phyloP scores from a whole-genome alignment of 2,329 filamentous ascomycete genomes.

The Sclerotinia trifoliorum region DNA sequence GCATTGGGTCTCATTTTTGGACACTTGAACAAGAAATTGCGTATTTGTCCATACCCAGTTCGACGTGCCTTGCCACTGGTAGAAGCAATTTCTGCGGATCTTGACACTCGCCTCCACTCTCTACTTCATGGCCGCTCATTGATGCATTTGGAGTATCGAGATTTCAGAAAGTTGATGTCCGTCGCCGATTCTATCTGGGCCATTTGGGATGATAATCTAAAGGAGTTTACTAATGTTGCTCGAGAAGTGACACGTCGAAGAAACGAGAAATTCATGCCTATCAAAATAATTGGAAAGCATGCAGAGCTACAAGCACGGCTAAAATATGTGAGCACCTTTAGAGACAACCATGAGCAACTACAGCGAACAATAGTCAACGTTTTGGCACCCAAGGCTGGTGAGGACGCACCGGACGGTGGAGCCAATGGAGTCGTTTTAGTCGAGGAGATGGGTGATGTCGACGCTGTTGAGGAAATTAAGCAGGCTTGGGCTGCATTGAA shows the following conservation, averaged over 20 bases:
- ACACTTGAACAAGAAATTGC: slow-evolving; percentile 96
- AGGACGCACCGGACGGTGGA: slow-evolving; percentile 52
- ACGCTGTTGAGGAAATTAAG: slow-evolving; percentile 93
- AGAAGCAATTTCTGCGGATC: slow-evolving; percentile 90
- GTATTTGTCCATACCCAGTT: slow-evolving; percentile 94
- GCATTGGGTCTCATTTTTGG: slow-evolving; percentile 85
- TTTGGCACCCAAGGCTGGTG: slow-evolving; percentile 71
- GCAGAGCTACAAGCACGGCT: slow-evolving; percentile 85
- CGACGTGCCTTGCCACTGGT: slow-evolving; percentile 89
- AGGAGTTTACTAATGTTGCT: slow-evolving; percentile 96
- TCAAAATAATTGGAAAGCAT: slow-evolving; percentile 90
- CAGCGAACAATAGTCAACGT: slow-evolving; percentile 96
- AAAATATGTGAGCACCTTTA: slow-evolving; percentile 91
- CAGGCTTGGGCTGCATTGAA: slow-evolving; percentile 93
- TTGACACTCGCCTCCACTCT: slow-evolving; percentile 82
- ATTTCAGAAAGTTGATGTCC: slow-evolving; percentile 83
- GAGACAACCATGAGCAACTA: slow-evolving; percentile 95
- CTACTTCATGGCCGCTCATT: slow-evolving; percentile 82
- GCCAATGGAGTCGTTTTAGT: slow-evolving; percentile 68
- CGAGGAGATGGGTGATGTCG: slow-evolving; percentile 94
- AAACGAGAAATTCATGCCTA: slow-evolving; percentile 97
- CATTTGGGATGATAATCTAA: slow-evolving; percentile 92
- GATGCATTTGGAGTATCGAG: slow-evolving; percentile 87
- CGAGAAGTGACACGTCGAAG: slow-evolving; percentile 90
- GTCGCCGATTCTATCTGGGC: slow-evolving; percentile 83